These are phyloP conservation scores for Cyberlindnera euphorbiae DNA, from an alignment of 805 yeast species.

Conservation along the genomic window DNA sequence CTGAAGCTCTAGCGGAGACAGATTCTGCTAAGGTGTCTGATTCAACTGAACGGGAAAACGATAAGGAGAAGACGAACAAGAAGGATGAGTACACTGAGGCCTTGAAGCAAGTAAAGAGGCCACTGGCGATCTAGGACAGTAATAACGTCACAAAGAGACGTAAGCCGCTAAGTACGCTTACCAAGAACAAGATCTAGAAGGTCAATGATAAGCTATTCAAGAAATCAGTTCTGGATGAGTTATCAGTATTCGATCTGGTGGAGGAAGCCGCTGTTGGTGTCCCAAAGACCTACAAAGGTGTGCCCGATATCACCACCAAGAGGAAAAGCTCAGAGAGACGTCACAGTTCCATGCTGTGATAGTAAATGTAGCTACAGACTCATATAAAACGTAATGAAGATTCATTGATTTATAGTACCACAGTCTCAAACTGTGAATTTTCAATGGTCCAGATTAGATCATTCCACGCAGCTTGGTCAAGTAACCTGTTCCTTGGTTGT, in stretches of 20 bases:
- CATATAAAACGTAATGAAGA: too few relatives aligned
- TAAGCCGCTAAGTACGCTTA: conserved; percentile 19
- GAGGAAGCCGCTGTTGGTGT: conserved; percentile 26
- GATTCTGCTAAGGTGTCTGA: too few relatives aligned
- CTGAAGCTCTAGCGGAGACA: too few relatives aligned
- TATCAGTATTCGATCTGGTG: conserved; percentile 27
- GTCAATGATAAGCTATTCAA: conserved; percentile 5
- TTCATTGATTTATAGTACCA: too few relatives aligned
- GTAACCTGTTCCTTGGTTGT: conserved; percentile 39
- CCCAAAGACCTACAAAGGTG: conserved; percentile 25
- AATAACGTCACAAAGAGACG: conserved; percentile 26
- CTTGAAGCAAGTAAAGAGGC: conserved; percentile 6
- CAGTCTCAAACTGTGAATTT: too few relatives aligned
- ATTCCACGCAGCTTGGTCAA: conserved; percentile 23
- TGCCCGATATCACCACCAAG: conserved; percentile 18
- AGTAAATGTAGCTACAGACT: too few relatives aligned
- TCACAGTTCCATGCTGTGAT: conserved; percentile 21
- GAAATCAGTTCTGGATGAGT: conserved; percentile 15
- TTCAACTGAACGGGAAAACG: too few relatives aligned
- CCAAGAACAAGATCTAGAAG: conserved; percentile 18
- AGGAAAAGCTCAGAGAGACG: conserved; percentile 21
- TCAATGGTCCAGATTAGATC: too few relatives aligned
- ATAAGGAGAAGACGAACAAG: too few relatives aligned
- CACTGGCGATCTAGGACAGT: conserved; percentile 20
- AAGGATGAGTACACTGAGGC: conserved; percentile 10